Evolutionary conservation across 345 rosid species (phyloP).

Genomic region (Populus nigra): DNA sequence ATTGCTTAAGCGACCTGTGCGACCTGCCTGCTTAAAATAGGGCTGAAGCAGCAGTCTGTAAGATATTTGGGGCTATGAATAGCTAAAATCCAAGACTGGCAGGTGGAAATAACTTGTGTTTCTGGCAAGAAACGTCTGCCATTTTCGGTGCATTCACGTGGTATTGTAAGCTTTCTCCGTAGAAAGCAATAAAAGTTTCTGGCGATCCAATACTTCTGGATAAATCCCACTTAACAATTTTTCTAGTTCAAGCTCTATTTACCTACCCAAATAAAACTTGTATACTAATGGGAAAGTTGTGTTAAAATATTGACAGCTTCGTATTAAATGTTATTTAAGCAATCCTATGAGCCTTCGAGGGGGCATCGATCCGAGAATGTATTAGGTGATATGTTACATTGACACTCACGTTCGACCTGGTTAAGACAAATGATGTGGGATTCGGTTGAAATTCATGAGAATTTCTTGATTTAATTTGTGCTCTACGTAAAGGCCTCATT

Average conservation of each 20-base stretch:
- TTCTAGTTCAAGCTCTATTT: neutral
- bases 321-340: constrained; percentile 8
- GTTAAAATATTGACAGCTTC: neutral
- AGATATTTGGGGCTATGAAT: neutral
- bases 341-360: constrained; percentile 1
- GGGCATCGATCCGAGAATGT: neutral
- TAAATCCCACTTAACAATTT: neutral
- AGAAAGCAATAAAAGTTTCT: neutral
- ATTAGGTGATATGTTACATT: constrained; percentile 34
- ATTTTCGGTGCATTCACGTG: neutral
- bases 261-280: neutral
- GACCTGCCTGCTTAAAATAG: neutral
- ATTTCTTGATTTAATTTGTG: constrained; percentile 13
- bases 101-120: neutral
- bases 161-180: neutral
- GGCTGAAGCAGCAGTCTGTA: neutral
- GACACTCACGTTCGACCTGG: constrained; percentile 29
- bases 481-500: constrained; percentile 13
- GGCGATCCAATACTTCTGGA: neutral
- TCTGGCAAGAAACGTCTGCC: neutral
- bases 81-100: neutral
- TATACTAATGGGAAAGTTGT: neutral
- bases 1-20: neutral
- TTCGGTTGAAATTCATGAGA: constrained; percentile 1
- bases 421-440: constrained; percentile 21